These are phyloP conservation scores for Brassica rapa DNA, from an alignment of 345 rosid species.

Conservation along the genomic window DNA sequence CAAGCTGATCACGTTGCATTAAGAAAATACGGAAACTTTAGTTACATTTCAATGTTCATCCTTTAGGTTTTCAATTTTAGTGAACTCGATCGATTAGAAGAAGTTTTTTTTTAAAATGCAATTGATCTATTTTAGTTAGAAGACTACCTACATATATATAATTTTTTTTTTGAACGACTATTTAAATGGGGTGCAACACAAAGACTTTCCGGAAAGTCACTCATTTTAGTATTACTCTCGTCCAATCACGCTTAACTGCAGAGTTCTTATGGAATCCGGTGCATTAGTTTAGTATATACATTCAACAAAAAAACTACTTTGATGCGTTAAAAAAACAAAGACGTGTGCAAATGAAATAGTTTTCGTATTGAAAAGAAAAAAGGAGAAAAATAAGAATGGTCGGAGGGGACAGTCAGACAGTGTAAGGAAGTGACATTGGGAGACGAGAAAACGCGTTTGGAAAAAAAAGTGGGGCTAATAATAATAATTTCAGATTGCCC, in stretches of 20 bases:
- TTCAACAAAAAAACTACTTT: not conserved
- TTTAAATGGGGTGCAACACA: too few species aligned
- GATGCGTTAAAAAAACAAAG: not conserved
- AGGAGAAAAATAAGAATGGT: not conserved
- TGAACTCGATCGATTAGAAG: too few species aligned
- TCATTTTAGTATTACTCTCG: too few species aligned
- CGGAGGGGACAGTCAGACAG: constrained; percentile 36
- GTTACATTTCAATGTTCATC: not conserved
- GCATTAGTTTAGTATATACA: not conserved
- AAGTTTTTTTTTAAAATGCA: too few species aligned
- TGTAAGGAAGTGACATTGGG: constrained; percentile 21
- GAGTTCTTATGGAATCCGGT: too few species aligned
- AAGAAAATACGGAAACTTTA: not conserved
- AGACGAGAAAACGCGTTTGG: constrained; percentile 38
- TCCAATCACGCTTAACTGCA: too few species aligned
- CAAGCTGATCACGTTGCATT: not conserved
- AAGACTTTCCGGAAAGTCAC: too few species aligned
- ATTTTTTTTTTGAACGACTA: not conserved
- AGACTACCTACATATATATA: not conserved
- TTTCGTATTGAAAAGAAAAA: not conserved
- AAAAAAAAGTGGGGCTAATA: not conserved
- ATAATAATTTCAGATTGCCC: constrained; percentile 21
- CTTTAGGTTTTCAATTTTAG: constrained; percentile 2
- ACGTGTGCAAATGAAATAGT: constrained; percentile 11
- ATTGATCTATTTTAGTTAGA: not conserved